These are phyloP conservation scores for Artemisia annua DNA, from an alignment of 129 eudicot species.

Conservation along the genomic window DNA sequence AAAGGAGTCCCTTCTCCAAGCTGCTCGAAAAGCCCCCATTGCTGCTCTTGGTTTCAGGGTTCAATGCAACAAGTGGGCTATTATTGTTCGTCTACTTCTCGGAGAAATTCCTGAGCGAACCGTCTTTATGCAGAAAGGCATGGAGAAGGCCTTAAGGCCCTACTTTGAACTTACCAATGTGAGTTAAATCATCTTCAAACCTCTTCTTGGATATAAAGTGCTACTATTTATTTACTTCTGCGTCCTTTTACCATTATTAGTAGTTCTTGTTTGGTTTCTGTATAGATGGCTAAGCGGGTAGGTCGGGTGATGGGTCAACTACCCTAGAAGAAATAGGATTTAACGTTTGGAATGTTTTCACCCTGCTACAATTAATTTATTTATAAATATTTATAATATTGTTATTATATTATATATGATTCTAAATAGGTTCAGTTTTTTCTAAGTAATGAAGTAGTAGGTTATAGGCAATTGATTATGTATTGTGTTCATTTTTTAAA, in stretches of 20 bases:
- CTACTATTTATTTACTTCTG: not conserved
- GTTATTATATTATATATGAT: no score
- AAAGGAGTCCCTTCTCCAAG: constrained; percentile 94
- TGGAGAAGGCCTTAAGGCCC: constrained; percentile 93
- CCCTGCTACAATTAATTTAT: not conserved
- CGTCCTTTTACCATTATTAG: not conserved
- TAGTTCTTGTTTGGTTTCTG: no score
- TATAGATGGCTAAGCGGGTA: no score
- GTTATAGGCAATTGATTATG: no score
- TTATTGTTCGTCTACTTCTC: constrained; percentile 81
- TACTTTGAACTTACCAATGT: constrained; percentile 98
- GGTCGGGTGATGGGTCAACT: no score
- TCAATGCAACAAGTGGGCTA: constrained; percentile 98
- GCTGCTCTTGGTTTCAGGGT: constrained; percentile 95
- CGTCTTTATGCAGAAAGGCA: constrained; percentile 93
- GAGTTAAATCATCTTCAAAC: constrained; percentile 31
- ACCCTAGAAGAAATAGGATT: no score
- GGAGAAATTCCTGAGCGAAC: constrained; percentile 98
- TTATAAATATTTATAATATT: no score
- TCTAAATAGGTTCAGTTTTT: no score
- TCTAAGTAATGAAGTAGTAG: no score
- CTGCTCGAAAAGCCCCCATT: constrained; percentile 94
- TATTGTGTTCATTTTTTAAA: no score
- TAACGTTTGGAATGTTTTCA: not conserved
- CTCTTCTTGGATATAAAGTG: not conserved